Evolutionary conservation across 208 protist species (phyloP).

Genomic region (Kentomonas sorsogonicus): DNA sequence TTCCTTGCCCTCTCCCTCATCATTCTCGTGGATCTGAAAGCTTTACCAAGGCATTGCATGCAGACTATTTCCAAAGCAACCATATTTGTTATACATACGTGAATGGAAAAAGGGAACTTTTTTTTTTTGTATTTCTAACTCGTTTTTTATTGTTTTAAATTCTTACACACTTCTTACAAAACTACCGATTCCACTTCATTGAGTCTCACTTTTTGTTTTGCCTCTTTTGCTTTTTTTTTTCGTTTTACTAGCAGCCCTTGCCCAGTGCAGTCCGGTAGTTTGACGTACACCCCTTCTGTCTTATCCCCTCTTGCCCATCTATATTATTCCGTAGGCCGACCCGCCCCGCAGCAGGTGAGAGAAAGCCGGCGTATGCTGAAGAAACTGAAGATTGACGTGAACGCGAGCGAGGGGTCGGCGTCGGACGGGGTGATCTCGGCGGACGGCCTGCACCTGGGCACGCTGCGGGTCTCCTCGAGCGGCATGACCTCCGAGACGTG

Average conservation of each 20-base stretch:
- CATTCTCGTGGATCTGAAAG: background rate
- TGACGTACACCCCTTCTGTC: background rate
- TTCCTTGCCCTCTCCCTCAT: background rate
- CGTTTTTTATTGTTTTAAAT: conserved; percentile 11
- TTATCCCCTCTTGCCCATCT: background rate
- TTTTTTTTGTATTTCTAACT: conserved; percentile 14
- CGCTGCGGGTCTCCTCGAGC: conserved; percentile 65
- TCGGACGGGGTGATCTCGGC: conserved; percentile 39
- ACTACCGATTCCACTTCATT: no score
- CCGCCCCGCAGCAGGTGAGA: background rate
- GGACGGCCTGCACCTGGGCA: conserved; percentile 66
- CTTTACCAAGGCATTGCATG: background rate
- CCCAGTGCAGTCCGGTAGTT: conserved; percentile 8
- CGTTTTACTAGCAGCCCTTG: background rate
- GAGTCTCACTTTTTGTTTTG: no score
- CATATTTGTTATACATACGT: background rate
- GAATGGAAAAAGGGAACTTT: background rate
- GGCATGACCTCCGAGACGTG: conserved; percentile 53
- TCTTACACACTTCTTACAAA: background rate
- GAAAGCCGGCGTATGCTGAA: conserved; percentile 2
- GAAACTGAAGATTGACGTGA: conserved; percentile 75
- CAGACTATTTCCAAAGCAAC: background rate
- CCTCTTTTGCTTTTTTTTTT: conserved; percentile 6
- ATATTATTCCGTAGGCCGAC: conserved; percentile 9
- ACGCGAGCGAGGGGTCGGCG: conserved; percentile 51